A percentile compares a stretch with the other conserved stretches of the same genome.
Conservation (phyloP, 371 early-diverging fungal genomes). For the Circinella minor region DNA sequence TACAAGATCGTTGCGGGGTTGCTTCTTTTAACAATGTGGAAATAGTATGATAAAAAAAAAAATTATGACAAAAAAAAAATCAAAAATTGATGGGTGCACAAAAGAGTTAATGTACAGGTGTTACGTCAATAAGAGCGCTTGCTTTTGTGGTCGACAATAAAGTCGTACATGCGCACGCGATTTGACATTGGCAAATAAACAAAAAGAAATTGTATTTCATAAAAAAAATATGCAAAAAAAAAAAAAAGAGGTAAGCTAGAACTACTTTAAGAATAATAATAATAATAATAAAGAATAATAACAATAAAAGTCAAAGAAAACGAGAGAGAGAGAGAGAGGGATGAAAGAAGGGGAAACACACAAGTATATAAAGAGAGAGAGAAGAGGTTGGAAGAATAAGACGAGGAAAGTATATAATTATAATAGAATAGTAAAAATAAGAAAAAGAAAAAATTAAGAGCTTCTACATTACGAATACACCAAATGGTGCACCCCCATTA, state of each 20-base stretch:
- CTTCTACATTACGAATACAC: slow-evolving; percentile 19
- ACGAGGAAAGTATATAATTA: not conserved
- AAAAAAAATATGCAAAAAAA: slow-evolving; percentile 2
- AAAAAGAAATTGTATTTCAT: slow-evolving; percentile 2
- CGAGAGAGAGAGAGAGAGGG: too few relatives aligned
- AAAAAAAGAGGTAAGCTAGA: not conserved
- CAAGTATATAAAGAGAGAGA: not conserved
- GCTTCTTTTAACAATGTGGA: not conserved
- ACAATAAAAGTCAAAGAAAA: too few relatives aligned
- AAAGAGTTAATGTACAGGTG: not conserved
- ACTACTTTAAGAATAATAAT: slow-evolving; percentile 3
- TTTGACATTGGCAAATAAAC: slow-evolving; percentile 8
- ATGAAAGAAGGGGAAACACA: slow-evolving; percentile 4
- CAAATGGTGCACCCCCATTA: slow-evolving; percentile 9
- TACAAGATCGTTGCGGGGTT: slow-evolving; percentile 7
- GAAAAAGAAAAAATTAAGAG: not conserved
- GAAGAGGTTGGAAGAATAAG: not conserved
- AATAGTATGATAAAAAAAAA: not conserved
- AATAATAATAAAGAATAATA: too few relatives aligned
- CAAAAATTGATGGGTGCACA: not conserved
- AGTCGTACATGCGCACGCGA: slow-evolving; percentile 9
- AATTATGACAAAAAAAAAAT: not conserved
- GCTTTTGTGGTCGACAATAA: not conserved
- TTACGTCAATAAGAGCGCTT: not conserved
- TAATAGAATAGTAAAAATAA: not conserved